phyloP scores from a whole-genome alignment of 2,329 filamentous ascomycete species.

The Drechmeria coniospora region DNA sequence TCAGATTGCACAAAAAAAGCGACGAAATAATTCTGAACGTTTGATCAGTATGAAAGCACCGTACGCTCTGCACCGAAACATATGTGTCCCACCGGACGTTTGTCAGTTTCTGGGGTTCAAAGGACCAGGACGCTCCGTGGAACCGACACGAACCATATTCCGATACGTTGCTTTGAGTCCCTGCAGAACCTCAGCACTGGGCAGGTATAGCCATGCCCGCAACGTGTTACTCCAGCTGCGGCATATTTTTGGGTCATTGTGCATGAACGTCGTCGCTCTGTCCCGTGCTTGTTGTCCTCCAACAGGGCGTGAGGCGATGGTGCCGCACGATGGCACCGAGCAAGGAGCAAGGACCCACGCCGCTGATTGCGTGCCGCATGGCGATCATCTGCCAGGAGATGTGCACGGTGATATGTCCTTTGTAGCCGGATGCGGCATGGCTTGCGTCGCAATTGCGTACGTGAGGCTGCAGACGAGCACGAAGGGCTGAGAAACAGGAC shows the following conservation, averaged over 20 bases:
- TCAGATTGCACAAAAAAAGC: no score
- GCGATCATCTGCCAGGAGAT: slow-evolving; percentile 5
- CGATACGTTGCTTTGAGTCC: not conserved
- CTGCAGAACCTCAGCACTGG: slow-evolving; percentile 1
- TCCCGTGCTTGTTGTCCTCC: slow-evolving; percentile 4
- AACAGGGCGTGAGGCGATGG: slow-evolving; percentile 5
- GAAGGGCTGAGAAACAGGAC: slow-evolving; percentile 1
- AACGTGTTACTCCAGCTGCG: slow-evolving; percentile 1
- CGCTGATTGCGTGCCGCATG: slow-evolving; percentile 3
- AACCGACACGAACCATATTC: no score
- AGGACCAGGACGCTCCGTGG: no score
- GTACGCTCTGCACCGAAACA: no score
- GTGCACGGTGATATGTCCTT: slow-evolving; percentile 4
- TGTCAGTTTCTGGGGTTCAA: no score
- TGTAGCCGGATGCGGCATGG: slow-evolving; percentile 8
- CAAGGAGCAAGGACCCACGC: slow-evolving; percentile 1
- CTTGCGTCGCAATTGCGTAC: slow-evolving; percentile 8
- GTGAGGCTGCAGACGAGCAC: slow-evolving; percentile 7
- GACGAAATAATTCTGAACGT: no score
- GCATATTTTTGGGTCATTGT: slow-evolving; percentile 1
- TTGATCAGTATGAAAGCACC: no score
- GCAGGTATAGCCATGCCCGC: slow-evolving; percentile 1
- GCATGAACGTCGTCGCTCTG: slow-evolving; percentile 1
- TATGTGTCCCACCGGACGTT: no score
- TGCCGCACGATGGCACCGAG: slow-evolving; percentile 6